These are phyloP conservation scores for Trichoderma oligosporum DNA, from an alignment of 2,329 filamentous ascomycete species.

Conservation along the genomic window DNA sequence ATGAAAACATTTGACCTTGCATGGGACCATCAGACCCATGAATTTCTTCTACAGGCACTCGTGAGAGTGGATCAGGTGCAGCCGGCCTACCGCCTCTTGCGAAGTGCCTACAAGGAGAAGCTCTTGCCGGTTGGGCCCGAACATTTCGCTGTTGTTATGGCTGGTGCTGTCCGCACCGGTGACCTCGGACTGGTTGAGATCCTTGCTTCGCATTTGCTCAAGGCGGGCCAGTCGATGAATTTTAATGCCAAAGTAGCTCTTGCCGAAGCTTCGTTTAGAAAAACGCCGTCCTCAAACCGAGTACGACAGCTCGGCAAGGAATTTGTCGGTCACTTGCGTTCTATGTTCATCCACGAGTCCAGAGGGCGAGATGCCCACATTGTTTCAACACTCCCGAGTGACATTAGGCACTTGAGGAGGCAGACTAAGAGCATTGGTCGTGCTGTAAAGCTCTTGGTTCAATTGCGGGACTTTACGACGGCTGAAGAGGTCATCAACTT, in stretches of 20 bases:
- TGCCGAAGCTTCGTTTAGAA: conserved; percentile 37
- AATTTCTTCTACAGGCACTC: conserved; percentile 47
- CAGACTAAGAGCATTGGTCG: conserved; percentile 32
- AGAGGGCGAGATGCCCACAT: background rate
- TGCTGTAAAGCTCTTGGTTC: conserved; percentile 34
- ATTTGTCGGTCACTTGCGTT: conserved; percentile 31
- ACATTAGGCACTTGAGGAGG: conserved; percentile 26
- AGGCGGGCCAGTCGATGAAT: conserved; percentile 40
- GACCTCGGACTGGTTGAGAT: conserved; percentile 42
- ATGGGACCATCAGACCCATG: conserved; percentile 50
- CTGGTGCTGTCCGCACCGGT: conserved; percentile 45
- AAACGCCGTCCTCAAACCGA: conserved; percentile 26
- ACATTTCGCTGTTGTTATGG: conserved; percentile 54
- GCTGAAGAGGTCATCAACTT: conserved; percentile 54
- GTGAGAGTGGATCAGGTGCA: conserved; percentile 47
- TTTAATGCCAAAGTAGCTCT: conserved; percentile 43
- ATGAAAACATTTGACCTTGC: conserved; percentile 48
- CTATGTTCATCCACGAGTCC: conserved; percentile 15
- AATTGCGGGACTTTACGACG: conserved; percentile 47
- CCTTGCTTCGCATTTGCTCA: conserved; percentile 43
- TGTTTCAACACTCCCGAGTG: conserved; percentile 17
- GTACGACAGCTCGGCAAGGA: conserved; percentile 28
- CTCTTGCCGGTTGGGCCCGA: conserved; percentile 45
- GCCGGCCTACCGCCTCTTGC: conserved; percentile 48
- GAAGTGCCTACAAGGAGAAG: conserved; percentile 40